phyloP scores from a whole-genome alignment of 805 yeast genomes.

The Metschnikowia hibisci region DNA sequence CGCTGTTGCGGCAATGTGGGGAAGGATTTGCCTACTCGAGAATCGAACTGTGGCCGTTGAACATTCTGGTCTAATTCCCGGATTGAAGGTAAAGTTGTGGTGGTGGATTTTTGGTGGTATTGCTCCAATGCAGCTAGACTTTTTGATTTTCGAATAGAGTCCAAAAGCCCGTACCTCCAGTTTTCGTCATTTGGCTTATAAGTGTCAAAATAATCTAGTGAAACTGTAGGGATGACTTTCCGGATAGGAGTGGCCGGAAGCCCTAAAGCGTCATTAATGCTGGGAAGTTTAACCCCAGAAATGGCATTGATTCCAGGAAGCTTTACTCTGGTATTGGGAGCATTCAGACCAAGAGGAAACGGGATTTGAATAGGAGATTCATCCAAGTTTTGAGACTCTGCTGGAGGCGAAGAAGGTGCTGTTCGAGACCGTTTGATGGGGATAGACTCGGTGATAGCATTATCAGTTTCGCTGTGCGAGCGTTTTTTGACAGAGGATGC shows the following conservation, averaged over 20 bases:
- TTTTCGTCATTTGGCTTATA: slow-evolving; percentile 43
- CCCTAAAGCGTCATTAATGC: slow-evolving; percentile 23
- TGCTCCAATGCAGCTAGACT: background rate
- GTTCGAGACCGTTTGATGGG: slow-evolving; percentile 10
- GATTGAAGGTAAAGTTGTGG: slow-evolving; percentile 11
- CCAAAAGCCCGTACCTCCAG: slow-evolving; percentile 41
- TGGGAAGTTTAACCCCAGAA: slow-evolving; percentile 29
- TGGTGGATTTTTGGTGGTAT: background rate
- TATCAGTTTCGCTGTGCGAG: slow-evolving; percentile 23
- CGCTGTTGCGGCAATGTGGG: slow-evolving; percentile 22
- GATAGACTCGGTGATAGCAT: background rate
- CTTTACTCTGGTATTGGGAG: background rate
- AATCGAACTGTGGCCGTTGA: slow-evolving; percentile 35
- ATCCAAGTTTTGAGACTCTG: background rate
- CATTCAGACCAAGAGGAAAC: background rate
- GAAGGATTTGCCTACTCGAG: slow-evolving; percentile 30
- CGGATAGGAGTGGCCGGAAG: slow-evolving; percentile 1
- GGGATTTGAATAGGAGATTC: background rate
- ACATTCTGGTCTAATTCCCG: slow-evolving; percentile 8
- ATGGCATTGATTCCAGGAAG: background rate
- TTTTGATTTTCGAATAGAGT: slow-evolving; percentile 28
- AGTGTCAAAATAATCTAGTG: slow-evolving; percentile 42
- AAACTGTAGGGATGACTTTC: slow-evolving; percentile 31
- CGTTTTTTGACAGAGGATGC: slow-evolving; percentile 22
- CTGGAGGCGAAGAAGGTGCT: slow-evolving; percentile 16